Percentiles rank a stretch among this genome's conserved stretches.
phyloP scores from a whole-genome alignment of 257 asterid genomes.

The Penstemon eatonii region DNA sequence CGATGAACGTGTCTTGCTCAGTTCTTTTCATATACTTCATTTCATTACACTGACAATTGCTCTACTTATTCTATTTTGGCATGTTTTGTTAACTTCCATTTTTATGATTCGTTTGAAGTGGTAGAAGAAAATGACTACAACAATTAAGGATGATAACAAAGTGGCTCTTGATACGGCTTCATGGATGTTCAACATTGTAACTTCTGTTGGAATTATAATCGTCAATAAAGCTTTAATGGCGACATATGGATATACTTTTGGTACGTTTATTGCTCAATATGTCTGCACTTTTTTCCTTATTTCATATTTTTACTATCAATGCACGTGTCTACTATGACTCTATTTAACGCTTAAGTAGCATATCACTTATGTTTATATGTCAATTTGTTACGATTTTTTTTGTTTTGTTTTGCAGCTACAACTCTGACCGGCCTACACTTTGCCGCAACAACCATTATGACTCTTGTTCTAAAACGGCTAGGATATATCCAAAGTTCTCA shows the following conservation, averaged over 20 bases:
- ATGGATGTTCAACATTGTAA: conserved; percentile 63
- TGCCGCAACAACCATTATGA: conserved; percentile 58
- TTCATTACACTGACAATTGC: background rate
- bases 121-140: conserved; percentile 41
- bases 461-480: conserved; percentile 47
- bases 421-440: conserved; percentile 76
- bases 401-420: conserved; percentile 47
- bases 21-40: too few relatives aligned
- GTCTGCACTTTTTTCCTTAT: background rate
- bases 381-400: background rate
- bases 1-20: too few relatives aligned
- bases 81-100: conserved; percentile 1
- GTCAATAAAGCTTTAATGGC: conserved; percentile 67
- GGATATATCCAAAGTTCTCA: conserved; percentile 57
- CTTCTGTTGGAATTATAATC: conserved; percentile 67
- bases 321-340: background rate
- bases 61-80: background rate
- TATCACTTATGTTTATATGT: too few relatives aligned
- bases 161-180: conserved; percentile 52
- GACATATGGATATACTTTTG: conserved; percentile 63
- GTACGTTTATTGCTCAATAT: conserved; percentile 30
- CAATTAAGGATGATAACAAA: conserved; percentile 56
- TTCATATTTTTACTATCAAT: background rate
- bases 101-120: conserved; percentile 25
- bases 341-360: too few relatives aligned